Conservation (phyloP, 768 basidiomycete species). For the Termitomyces heimii region DNA sequence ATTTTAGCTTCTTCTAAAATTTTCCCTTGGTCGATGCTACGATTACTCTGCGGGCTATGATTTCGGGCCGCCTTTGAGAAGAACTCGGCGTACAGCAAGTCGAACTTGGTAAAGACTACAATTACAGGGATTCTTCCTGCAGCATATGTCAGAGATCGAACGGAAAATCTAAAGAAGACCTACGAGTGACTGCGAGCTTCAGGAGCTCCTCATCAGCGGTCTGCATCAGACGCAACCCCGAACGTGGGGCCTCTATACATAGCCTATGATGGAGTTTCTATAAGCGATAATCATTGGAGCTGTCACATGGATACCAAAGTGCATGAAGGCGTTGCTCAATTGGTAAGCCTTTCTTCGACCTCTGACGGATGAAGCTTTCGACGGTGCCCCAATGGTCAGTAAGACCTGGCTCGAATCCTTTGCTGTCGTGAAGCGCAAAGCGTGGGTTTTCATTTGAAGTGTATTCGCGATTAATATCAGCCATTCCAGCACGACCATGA, state of each 20-base stretch:
- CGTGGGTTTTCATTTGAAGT: background rate
- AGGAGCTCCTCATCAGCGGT: background rate
- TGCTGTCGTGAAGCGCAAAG: constrained; percentile 1
- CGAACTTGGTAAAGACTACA: background rate
- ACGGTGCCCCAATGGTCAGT: background rate
- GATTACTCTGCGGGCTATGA: background rate
- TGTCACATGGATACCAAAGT: background rate
- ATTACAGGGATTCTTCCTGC: background rate
- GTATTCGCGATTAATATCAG: background rate
- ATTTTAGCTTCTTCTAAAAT: background rate
- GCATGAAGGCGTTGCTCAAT: background rate
- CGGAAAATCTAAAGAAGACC: background rate
- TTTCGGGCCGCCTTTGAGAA: background rate
- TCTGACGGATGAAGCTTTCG: background rate
- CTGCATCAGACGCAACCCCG: background rate
- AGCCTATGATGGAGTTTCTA: background rate
- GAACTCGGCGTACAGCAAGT: background rate
- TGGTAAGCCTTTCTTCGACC: background rate
- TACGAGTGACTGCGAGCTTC: background rate
- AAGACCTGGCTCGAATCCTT: background rate
- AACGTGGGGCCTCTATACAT: background rate
- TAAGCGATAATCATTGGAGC: background rate
- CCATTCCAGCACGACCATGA: background rate
- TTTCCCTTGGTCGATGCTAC: background rate
- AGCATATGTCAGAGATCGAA: background rate